Conservation (phyloP, 176 grass and related monocot species). For the Phyllostachys edulis region DNA sequence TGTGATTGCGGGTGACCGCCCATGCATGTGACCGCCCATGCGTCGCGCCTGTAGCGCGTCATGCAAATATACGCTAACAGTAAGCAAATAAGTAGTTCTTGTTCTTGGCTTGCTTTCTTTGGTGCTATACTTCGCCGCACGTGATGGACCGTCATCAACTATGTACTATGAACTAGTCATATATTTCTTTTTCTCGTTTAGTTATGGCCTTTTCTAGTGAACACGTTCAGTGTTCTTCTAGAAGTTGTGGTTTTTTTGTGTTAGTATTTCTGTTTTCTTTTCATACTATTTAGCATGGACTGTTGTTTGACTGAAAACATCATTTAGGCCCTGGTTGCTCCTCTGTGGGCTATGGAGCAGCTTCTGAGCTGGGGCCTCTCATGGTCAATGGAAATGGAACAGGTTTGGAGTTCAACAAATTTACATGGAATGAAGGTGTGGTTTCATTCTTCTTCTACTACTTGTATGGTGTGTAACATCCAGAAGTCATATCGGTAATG, state of each 20-base stretch:
- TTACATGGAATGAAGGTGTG: constrained; percentile 79
- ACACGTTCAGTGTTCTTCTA: neutral
- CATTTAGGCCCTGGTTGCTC: constrained; percentile 75
- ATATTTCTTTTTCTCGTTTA: constrained; percentile 5
- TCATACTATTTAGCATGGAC: neutral
- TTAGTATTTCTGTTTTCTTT: neutral
- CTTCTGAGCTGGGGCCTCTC: constrained; percentile 67
- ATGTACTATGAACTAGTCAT: neutral
- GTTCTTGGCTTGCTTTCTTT: neutral
- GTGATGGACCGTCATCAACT: neutral
- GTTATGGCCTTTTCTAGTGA: neutral
- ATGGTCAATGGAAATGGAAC: constrained; percentile 59
- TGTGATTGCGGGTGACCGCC: no score
- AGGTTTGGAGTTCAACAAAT: constrained; percentile 71
- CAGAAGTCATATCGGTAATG: neutral
- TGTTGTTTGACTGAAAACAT: constrained; percentile 1
- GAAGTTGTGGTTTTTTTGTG: neutral
- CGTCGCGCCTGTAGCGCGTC: no score
- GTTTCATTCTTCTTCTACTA: neutral
- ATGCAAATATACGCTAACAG: no score
- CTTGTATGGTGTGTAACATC: neutral
- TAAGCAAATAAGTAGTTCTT: neutral
- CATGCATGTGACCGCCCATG: no score
- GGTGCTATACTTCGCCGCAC: neutral
- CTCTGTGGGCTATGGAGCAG: constrained; percentile 85